phyloP scores from a whole-genome alignment of 176 grass and related monocot species.

The Oryza punctata region DNA sequence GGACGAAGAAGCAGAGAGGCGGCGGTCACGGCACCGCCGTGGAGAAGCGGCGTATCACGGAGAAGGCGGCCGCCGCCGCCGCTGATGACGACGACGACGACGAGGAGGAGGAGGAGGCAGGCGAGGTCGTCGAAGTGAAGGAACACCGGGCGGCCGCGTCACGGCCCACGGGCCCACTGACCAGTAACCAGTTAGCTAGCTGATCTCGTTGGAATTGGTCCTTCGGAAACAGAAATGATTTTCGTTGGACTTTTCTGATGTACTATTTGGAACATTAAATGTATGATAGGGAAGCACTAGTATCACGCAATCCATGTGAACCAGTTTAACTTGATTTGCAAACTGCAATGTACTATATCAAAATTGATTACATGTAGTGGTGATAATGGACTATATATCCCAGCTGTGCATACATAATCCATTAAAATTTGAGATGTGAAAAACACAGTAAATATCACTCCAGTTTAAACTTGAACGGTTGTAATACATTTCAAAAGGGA shows the following conservation, averaged over 20 bases:
- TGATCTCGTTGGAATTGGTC: not conserved
- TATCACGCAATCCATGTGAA: not conserved
- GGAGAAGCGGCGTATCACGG: not conserved
- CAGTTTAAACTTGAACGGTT: too few relatives aligned
- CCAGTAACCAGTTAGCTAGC: not conserved
- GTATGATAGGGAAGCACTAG: not conserved
- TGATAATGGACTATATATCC: not conserved
- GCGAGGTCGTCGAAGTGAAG: not conserved
- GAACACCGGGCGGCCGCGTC: slow-evolving; percentile 4
- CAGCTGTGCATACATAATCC: not conserved
- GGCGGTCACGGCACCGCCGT: not conserved
- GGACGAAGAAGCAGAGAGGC: not conserved
- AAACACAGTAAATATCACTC: too few relatives aligned
- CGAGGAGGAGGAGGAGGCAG: not conserved
- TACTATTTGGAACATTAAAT: not conserved
- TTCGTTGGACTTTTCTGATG: not conserved
- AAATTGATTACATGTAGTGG: not conserved
- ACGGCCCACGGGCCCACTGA: not conserved
- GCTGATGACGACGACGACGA: not conserved
- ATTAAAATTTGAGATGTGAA: not conserved
- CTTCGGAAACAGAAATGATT: not conserved
- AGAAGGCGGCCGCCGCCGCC: not conserved
- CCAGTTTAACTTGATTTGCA: not conserved
- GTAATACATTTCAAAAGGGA: too few relatives aligned
- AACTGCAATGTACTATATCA: not conserved